A percentile compares a stretch with the other conserved stretches of the same genome.
Evolutionary conservation across 2,329 filamentous ascomycete genomes (phyloP).

Genomic region (Xylariales sp.): DNA sequence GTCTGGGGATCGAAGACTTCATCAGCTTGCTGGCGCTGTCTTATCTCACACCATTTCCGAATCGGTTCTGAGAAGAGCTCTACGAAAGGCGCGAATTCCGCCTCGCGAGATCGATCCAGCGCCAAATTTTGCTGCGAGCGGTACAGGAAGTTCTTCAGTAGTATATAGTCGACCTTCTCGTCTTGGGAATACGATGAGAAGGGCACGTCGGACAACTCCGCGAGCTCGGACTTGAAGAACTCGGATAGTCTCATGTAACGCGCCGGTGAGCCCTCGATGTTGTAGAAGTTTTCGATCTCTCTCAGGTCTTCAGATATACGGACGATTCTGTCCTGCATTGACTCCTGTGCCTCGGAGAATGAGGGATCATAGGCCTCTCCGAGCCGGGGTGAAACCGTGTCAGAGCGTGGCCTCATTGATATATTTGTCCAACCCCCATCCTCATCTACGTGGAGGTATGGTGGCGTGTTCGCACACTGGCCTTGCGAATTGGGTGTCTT

Average conservation of each 20-base stretch:
- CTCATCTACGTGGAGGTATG: conserved; percentile 12
- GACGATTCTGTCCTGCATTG: conserved; percentile 54
- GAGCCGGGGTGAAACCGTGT: not conserved
- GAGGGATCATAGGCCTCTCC: not conserved
- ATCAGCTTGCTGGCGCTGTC: conserved; percentile 56
- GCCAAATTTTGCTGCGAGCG: conserved; percentile 53
- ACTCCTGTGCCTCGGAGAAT: conserved; percentile 21
- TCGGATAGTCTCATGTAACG: conserved; percentile 54
- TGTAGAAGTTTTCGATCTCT: conserved; percentile 62
- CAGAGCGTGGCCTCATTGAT: conserved; percentile 7
- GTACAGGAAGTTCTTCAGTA: conserved; percentile 60
- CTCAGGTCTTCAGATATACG: conserved; percentile 58
- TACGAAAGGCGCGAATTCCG: conserved; percentile 55
- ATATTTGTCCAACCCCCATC: conserved; percentile 32
- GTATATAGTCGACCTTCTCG: conserved; percentile 60
- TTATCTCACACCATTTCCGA: conserved; percentile 58
- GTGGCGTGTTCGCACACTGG: not conserved
- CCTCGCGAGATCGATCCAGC: conserved; percentile 53
- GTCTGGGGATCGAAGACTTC: conserved; percentile 57
- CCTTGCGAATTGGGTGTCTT: not conserved
- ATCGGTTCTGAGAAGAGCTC: conserved; percentile 57
- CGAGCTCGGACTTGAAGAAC: conserved; percentile 58
- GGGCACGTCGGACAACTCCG: conserved; percentile 48
- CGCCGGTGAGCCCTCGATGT: conserved; percentile 57
- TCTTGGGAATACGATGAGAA: conserved; percentile 57